Base-by-base conservation (phyloP, 371 early-diverging fungal species). In the Zychaea mexicana region DNA sequence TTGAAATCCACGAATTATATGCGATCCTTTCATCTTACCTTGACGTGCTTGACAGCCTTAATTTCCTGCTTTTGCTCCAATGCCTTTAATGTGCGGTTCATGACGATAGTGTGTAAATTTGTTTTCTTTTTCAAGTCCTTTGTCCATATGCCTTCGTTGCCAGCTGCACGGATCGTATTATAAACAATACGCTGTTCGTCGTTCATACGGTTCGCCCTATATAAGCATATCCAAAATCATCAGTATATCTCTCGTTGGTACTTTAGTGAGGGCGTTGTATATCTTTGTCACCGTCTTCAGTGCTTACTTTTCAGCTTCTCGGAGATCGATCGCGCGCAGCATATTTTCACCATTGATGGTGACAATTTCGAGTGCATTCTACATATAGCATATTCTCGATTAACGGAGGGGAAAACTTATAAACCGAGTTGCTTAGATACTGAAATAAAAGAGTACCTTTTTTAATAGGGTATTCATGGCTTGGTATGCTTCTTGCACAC, bases 41-140 rank as follows among this genome's bases (percentile, higher is more conserved):
- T 99, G 70, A 98, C 91, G 13, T 94, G 93, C 66, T 97, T 98
- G 63, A 98, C 88, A 10, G 90, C 76, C 77, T 99, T 99, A 60
- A 99, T 95, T 52, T 95, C 75, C 57, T 86, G 81, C 66, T 87
- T 88, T 66, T 89, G 90, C 68, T 98, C 98, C 46, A 99, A 77
- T 9, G 64, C 79, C 65, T 94, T 94, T 30, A 99, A 79, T 22
- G 91, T 83, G 62, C 95, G 90, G 45, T 83, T 90, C 46, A 98
- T 85, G 8, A 94, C 87, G 61, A 90, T 85, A 32, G 89, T 87
- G 53, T 94, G 96, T 46, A 99, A 74, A 53, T 92, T 93, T 19
- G 94, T 94, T 68, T 91, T 88, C 39, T 85, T 82, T 72, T 94
- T 94, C 22, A 99, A 78, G 49, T 93, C 92, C 71, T 92, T 94